Base-by-base conservation (phyloP, 2,329 filamentous ascomycete species). In the Talaromyces pinophilus region DNA sequence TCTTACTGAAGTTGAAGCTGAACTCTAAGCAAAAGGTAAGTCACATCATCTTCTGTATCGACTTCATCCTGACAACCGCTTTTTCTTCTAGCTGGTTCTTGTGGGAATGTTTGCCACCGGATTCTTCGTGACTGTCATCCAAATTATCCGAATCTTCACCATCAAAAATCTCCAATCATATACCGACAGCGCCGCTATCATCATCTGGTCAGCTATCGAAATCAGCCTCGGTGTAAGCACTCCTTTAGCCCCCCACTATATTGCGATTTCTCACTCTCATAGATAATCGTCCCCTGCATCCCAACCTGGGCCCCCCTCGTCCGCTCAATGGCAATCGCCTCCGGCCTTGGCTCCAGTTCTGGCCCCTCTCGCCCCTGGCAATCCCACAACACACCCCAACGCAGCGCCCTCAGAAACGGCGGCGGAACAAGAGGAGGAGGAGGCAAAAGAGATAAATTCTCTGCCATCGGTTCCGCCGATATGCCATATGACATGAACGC, bases 141-240 rank as follows among this genome's bases (percentile, higher is more conserved):
- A 85, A 69, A 79, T 83, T 65, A 78, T 85, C 67, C 83, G 83
- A 15, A 82, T 85, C 65, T 78, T 81, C 65, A 83, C 81, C n/a
- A 80, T 85, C 67, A 75, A 76, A 44, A 77, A 74, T 15, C 77
- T 84, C 2, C 69, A 72, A 38, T 81, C 80, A 70, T 82, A 82
- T 66, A 78, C 81, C 40, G 81, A 85, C 71, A 82, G 78, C 2
- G 75, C 79, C 5, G 67, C 72, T 1, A 71, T 80, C 25, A 78
- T 83, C 60, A 74, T 80, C 40, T 84, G 82, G 82, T 83, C 82
- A 0, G 74, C 76, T 13, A 70, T 83, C n/a, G 82, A 84, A 69
- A 77, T 77, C 62, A 78, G 81, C 65, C 73, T 83, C 1, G 82
- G 81, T 22, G 80, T 75, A 59, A 5, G 67, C 64, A 7, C 15